Conservation (phyloP, 192 early-diverging fungal species). For the Coemansia sp. region DNA sequence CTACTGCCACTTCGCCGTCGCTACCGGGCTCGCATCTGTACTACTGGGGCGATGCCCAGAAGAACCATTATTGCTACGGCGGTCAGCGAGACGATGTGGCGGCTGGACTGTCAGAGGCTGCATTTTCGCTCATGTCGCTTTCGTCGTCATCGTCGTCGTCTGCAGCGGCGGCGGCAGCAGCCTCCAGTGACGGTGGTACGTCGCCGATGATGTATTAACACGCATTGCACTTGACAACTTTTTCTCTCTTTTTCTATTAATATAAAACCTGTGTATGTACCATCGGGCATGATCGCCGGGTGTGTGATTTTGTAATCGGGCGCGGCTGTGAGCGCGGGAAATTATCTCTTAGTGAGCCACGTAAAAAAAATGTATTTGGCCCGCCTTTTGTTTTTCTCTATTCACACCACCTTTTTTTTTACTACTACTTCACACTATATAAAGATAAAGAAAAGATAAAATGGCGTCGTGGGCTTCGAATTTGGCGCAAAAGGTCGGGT, state of each 20-base stretch:
- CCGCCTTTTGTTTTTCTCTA: not conserved
- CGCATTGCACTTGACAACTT: not conserved
- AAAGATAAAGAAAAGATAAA: conserved; percentile 1
- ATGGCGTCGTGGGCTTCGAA: conserved; percentile 56
- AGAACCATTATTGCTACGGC: not conserved
- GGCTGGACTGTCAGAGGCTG: conserved; percentile 43
- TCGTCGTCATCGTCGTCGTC: conserved; percentile 13
- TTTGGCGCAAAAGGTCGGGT: conserved; percentile 58
- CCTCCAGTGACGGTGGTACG: not conserved
- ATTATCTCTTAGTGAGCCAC: no score
- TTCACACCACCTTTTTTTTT: conserved; percentile 2
- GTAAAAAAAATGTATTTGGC: no score
- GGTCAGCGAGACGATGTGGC: conserved; percentile 1
- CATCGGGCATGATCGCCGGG: not conserved
- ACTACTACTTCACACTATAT: not conserved
- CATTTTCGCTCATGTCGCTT: conserved; percentile 56
- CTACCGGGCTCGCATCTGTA: not conserved
- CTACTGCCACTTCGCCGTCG: not conserved
- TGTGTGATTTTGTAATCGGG: conserved; percentile 1
- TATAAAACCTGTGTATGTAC: not conserved
- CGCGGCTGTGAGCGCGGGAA: not conserved
- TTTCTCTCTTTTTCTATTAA: not conserved
- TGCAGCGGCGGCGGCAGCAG: not conserved
- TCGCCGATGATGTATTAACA: not conserved
- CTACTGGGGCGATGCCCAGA: not conserved